Conservation (phyloP, 345 rosid genomes). For the Sonneratia caseolaris region DNA sequence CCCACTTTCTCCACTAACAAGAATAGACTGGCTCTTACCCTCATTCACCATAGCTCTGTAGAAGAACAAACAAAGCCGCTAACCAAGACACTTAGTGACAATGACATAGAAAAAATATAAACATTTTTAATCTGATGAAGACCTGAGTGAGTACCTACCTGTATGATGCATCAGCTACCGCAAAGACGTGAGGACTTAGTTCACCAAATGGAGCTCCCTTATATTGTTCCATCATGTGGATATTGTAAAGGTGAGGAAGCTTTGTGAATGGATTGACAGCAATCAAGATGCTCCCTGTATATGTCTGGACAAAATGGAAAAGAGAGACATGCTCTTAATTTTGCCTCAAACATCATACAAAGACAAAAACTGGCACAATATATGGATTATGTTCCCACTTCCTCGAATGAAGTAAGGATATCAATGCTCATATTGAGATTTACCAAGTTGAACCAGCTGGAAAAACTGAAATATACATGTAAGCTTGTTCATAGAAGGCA, state of each 20-base stretch:
- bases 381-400: neutral
- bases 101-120: slow-evolving; percentile 11
- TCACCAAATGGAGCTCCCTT: slow-evolving; percentile 96
- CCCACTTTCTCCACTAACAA: slow-evolving; percentile 99
- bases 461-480: neutral
- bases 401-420: neutral
- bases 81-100: slow-evolving; percentile 17
- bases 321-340: neutral
- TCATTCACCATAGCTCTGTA: slow-evolving; percentile 88
- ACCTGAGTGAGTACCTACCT: slow-evolving; percentile 35
- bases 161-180: slow-evolving; percentile 95
- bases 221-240: slow-evolving; percentile 98
- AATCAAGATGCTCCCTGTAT: slow-evolving; percentile 95
- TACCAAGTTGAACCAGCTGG: neutral
- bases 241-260: slow-evolving; percentile 96
- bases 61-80: slow-evolving; percentile 21
- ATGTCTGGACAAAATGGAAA: slow-evolving; percentile 40
- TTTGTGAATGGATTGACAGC: slow-evolving; percentile 96
- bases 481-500: neutral
- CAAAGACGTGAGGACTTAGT: slow-evolving; percentile 98
- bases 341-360: neutral
- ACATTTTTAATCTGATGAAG: slow-evolving; percentile 3
- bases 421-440: neutral
- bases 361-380: neutral
- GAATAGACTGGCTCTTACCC: slow-evolving; percentile 82